Base-by-base conservation (phyloP, 2,329 filamentous ascomycete genomes). In the Blastomyces emzantsi region DNA sequence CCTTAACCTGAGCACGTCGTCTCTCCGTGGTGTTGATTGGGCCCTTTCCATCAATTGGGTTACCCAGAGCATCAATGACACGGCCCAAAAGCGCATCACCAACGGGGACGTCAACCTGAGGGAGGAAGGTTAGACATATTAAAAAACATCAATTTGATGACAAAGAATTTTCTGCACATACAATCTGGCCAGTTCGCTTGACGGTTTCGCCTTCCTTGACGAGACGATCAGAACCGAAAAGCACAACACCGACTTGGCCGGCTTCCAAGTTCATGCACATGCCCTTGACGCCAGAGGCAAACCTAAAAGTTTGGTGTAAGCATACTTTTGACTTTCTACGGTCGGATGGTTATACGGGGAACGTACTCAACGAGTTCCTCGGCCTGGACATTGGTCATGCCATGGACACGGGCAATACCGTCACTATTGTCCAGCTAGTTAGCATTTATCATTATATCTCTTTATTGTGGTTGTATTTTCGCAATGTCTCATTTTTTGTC, bases 231-330 rank as follows among this genome's bases (percentile, higher is more conserved):
- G 94, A 97, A 88, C 94, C 94, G 87, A 99, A 99, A 78, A 99
- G 87, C 87, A 99, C 94, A 77, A 99, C 92, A 96, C 94, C 94
- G 84, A 99, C 94, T 83, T 97, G 94, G 81, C 94, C 94, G 81
- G 94, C 94, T 85, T 99, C 94, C 83, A 99, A 88, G 90, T 99
- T 99, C 93, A 99, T 97, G 90, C 93, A 97, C 94, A 99, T 99
- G 81, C 94, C 94, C 89, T 97, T 97, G 82, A 97, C 94, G 81
- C 94, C 94, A 71, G 94, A 99, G 76, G 94, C 91, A 85, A 99
- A 99, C 86, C 92, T 97, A 71, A 65, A 66, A 15, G 28, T 19
- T 28, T 17, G 22, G 67, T 64, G 64, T 74, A 70, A 72, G 69
- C 70, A 64, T 60, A 69, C 70, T 63, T 56, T 13, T 65, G 64